Conservation (phyloP, 495 filamentous ascomycete genomes). For the Ascodesmis nigricans region DNA sequence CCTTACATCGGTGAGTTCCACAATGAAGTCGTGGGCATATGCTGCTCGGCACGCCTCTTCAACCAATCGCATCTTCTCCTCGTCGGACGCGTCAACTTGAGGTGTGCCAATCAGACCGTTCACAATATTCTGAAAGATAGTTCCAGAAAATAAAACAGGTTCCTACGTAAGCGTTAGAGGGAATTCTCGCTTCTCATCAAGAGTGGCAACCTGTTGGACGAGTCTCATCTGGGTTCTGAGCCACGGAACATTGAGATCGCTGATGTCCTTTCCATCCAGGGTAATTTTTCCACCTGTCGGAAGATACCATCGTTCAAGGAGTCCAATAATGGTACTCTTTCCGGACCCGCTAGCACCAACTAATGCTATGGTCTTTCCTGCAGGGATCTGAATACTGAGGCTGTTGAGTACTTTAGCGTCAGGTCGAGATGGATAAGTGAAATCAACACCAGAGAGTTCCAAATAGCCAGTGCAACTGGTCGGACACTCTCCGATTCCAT, state of each 20-base stretch:
- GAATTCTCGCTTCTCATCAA: conserved; percentile 25
- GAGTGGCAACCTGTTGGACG: conserved; percentile 44
- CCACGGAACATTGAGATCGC: conserved; percentile 33
- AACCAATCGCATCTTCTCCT: conserved; percentile 21
- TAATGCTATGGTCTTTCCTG: conserved; percentile 39
- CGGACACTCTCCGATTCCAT: no score
- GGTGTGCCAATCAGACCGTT: conserved; percentile 31
- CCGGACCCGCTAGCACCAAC: conserved; percentile 49
- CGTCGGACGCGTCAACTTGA: conserved; percentile 12
- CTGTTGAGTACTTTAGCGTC: conserved; percentile 31
- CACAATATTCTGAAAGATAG: conserved; percentile 46
- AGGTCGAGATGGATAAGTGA: conserved; percentile 38
- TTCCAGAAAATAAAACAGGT: conserved; percentile 38
- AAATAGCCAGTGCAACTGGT: no score
- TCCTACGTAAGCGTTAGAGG: no score
- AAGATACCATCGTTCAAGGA: conserved; percentile 35
- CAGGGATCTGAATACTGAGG: conserved; percentile 32
- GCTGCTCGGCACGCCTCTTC: conserved; percentile 22
- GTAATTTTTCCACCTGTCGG: conserved; percentile 28
- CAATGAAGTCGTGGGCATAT: conserved; percentile 28
- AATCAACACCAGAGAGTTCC: conserved; percentile 34
- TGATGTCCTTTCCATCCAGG: conserved; percentile 33
- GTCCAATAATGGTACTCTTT: conserved; percentile 41
- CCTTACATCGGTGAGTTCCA: no score
- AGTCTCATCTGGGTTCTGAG: conserved; percentile 36